Base-by-base conservation (phyloP, 306 rosid genomes). In the Luffa aegyptiaca region DNA sequence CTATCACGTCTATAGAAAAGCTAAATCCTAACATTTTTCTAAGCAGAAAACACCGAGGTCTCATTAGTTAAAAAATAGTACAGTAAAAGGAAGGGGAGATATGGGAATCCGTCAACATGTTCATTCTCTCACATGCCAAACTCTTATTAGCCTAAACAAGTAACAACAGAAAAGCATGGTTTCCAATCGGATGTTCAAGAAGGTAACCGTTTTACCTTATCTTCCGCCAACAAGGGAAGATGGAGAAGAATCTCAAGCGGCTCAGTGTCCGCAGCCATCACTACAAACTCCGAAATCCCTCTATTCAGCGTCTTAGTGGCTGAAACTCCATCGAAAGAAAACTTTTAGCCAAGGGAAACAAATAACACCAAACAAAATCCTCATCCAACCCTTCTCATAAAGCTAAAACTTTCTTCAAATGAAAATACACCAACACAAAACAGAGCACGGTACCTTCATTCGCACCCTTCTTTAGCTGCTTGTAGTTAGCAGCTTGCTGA, bases 401-500 rank as follows among this genome's bases (percentile, higher is more conserved):
- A 81, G 20, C 33, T 14, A 45, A 2, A 76, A 17, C 48, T 0
- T 35, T 35, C 17, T 26, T 51, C 16, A 74, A 17, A 75, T 9
- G 33, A 55, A 20, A 45, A 4, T 5, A 10, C 6, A 66, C 21
- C 0, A 49, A 4, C 57, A 6, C 20, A 13, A 21, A 37, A 57
- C 2, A 58, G 37, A 72, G 6, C 26, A 1, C 31, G 55, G 0
- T 39, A 92, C 98, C 97, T 91, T 95, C 96, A 83, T 95, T 95
- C 1, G 98, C 98, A 7, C 97, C 98, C 85, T 95, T 95, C 77
- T 95, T 95, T 64, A 95, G 96, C 86, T 95, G 98, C 85, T 94
- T 94, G 80, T 92, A 92, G 80, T 94, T 91, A 31, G 96, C 86
- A 64, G 97, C 97, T 82, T 94, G 98, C 65, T 94, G 98, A 82